Conservation (phyloP, 768 basidiomycete species). For the Terana coerulea region DNA sequence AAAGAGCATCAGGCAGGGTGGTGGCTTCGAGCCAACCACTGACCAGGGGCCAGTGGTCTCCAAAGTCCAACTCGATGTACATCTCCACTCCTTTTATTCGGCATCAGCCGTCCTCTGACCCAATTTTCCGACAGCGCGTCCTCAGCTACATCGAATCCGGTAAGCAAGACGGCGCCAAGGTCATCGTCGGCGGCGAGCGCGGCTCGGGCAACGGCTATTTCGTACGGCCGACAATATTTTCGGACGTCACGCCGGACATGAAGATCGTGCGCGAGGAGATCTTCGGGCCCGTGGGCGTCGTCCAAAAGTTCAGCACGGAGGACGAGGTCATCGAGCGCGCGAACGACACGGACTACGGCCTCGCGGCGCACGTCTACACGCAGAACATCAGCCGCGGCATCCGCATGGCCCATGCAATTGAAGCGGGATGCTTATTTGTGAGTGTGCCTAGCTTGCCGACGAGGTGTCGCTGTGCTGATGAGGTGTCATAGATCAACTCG, state of each 20-base stretch:
- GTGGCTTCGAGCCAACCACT: slow-evolving; percentile 39
- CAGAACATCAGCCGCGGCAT: slow-evolving; percentile 40
- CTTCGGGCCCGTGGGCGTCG: slow-evolving; percentile 75
- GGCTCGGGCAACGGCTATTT: slow-evolving; percentile 64
- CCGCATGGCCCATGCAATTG: slow-evolving; percentile 35
- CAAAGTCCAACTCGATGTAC: slow-evolving; percentile 41
- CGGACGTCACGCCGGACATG: slow-evolving; percentile 63
- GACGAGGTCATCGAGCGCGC: slow-evolving; percentile 31
- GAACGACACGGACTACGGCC: slow-evolving; percentile 48
- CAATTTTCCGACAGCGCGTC: slow-evolving; percentile 46
- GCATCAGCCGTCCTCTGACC: neutral
- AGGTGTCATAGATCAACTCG: slow-evolving; percentile 7
- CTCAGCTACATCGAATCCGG: slow-evolving; percentile 78
- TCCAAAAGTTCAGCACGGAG: slow-evolving; percentile 70
- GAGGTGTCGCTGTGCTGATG: neutral
- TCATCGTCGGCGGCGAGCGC: slow-evolving; percentile 59
- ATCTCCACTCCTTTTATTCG: slow-evolving; percentile 10
- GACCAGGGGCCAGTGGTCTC: slow-evolving; percentile 46
- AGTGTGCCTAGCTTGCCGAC: neutral
- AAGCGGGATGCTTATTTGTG: slow-evolving; percentile 39
- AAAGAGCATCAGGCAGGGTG: slow-evolving; percentile 36
- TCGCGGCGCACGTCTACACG: slow-evolving; percentile 47
- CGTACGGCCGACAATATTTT: slow-evolving; percentile 73
- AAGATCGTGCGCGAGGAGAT: slow-evolving; percentile 75
- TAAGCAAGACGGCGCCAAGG: slow-evolving; percentile 64